A percentile compares a stretch with the other conserved stretches of the same genome.
Evolutionary conservation across 2,329 filamentous ascomycete species (phyloP).

Genomic region (Ambrosiella beaveri): DNA sequence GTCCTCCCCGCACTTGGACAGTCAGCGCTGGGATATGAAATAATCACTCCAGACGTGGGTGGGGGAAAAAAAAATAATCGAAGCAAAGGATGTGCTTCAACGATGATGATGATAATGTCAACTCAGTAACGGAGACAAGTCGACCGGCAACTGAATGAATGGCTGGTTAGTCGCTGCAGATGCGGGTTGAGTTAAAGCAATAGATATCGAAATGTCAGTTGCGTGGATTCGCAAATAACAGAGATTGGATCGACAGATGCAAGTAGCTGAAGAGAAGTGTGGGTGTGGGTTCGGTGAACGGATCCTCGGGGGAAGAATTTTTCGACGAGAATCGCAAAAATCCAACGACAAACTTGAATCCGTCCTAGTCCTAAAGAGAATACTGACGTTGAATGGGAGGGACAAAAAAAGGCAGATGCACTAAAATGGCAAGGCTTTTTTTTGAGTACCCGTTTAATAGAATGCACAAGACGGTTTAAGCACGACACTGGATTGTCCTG

Average conservation of each 20-base stretch:
- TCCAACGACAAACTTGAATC: background rate
- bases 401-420: background rate
- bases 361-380: background rate
- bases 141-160: too few species aligned
- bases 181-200: too few species aligned
- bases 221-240: background rate
- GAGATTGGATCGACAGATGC: background rate
- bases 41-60: too few species aligned
- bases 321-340: constrained; percentile 8
- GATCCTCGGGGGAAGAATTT: constrained; percentile 12
- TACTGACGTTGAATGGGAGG: background rate
- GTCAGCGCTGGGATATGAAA: too few species aligned
- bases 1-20: too few species aligned
- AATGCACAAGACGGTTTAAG: background rate
- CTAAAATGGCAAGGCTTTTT: background rate
- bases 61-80: too few species aligned
- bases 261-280: background rate
- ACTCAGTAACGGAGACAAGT: too few species aligned
- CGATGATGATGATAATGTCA: too few species aligned
- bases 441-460: background rate
- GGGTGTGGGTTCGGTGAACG: constrained; percentile 9
- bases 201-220: background rate
- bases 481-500: background rate
- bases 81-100: too few species aligned
- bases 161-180: too few species aligned